Evolutionary conservation across 1,139 yeast species (phyloP).

Genomic region (Lodderomyces elongisporus): DNA sequence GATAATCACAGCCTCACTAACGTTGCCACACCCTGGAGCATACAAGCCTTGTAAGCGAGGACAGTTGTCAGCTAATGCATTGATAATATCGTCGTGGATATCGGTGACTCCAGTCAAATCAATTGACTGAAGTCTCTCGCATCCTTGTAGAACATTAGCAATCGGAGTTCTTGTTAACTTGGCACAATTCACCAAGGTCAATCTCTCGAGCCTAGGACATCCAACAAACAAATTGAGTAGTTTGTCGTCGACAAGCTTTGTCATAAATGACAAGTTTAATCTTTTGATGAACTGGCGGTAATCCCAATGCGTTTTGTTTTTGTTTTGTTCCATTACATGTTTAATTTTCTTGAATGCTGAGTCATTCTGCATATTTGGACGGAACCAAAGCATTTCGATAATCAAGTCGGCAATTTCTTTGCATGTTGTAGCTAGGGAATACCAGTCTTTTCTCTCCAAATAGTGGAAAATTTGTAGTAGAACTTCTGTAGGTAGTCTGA

Average conservation of each 20-base stretch:
- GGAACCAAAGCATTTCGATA: conserved; percentile 80
- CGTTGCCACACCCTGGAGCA: conserved; percentile 75
- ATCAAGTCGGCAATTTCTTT: conserved; percentile 76
- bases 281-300: conserved; percentile 75
- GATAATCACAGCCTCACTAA: conserved; percentile 63
- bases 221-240: conserved; percentile 52
- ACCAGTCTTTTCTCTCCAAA: conserved; percentile 63
- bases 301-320: conserved; percentile 55
- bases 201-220: conserved; percentile 74
- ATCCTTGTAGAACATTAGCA: conserved; percentile 55
- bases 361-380: conserved; percentile 71
- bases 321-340: conserved; percentile 49
- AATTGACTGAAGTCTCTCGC: conserved; percentile 73
- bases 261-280: conserved; percentile 72
- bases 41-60: conserved; percentile 81
- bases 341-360: conserved; percentile 47
- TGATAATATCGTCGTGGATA: conserved; percentile 61
- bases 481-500: conserved; percentile 75
- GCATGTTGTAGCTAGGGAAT: conserved; percentile 69
- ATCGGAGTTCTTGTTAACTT: conserved; percentile 60
- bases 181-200: conserved; percentile 79
- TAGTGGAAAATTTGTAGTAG: conserved; percentile 65
- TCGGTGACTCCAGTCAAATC: conserved; percentile 84
- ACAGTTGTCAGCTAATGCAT: conserved; percentile 68
- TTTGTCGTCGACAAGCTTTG: conserved; percentile 61